Percentiles rank a stretch among this genome's conserved stretches.
Conservation (phyloP, 2,329 filamentous ascomycete genomes). For the Penicillium verrucosum region DNA sequence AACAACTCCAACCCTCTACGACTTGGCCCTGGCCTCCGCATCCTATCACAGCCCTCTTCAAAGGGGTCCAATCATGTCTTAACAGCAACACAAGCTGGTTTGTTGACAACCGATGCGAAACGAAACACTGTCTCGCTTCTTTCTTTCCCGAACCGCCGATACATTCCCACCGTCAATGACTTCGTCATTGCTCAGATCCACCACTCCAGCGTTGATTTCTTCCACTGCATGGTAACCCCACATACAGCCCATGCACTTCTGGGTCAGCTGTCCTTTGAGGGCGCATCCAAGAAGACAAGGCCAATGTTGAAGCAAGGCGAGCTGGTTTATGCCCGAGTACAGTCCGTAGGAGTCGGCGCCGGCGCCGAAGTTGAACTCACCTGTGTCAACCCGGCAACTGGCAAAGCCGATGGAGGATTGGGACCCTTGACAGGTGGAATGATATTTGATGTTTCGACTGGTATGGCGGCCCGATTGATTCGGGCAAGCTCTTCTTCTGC, state of each 20-base stretch:
- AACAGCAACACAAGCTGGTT: constrained; percentile 37
- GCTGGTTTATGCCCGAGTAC: constrained; percentile 84
- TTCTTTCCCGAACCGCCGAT: constrained; percentile 54
- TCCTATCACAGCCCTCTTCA: constrained; percentile 70
- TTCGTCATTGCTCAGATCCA: constrained; percentile 84
- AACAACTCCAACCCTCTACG: constrained; percentile 67
- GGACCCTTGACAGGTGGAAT: constrained; percentile 82
- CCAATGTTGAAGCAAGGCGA: constrained; percentile 72
- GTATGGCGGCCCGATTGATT: constrained; percentile 73
- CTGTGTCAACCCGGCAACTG: constrained; percentile 80
- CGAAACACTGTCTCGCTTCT: constrained; percentile 39
- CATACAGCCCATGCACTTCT: constrained; percentile 64
- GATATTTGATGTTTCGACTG: constrained; percentile 75
- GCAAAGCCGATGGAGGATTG: constrained; percentile 84
- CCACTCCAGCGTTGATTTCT: constrained; percentile 71
- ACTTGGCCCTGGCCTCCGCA: constrained; percentile 77
- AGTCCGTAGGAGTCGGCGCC: constrained; percentile 70
- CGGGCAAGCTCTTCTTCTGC: constrained; percentile 41
- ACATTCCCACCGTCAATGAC: constrained; percentile 75
- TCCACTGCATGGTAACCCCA: constrained; percentile 71
- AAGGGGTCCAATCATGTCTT: constrained; percentile 50
- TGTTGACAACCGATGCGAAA: constrained; percentile 38
- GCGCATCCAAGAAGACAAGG: constrained; percentile 85
- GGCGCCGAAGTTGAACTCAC: constrained; percentile 88
- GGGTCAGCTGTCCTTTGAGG: constrained; percentile 88